Base-by-base conservation (phyloP, 371 early-diverging fungal genomes). In the Mucor plumbeus region DNA sequence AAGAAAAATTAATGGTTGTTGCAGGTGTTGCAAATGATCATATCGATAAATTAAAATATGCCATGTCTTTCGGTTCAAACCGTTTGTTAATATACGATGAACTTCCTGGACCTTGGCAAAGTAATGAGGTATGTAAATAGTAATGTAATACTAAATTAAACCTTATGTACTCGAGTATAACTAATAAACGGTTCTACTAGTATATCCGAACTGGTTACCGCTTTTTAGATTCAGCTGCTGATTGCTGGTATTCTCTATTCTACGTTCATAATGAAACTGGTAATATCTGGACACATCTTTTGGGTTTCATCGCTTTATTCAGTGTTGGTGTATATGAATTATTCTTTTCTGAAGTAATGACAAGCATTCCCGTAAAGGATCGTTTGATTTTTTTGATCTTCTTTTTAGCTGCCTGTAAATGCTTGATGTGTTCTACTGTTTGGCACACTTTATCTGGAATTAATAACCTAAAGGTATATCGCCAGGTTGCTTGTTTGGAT, bases 201-300 rank as follows among this genome's bases (percentile, higher is more conserved):
- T 78, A 78, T 69, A 90, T 90, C 64, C 79, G 73, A 65, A 78
- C 74, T 7, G 92, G 91, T 17, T 95, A 95, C 78, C 86, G 95
- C 72, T 88, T 70, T 83, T 87, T 81, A 71, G 82, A 72, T 63
- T 86, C 81, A 77, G 92, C 75, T 75, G 83, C 75, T 21, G 67
- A 58, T 82, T 95, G 95, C 70, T 70, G 91, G 56, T 75, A 80
- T 64, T 92, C 93, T 7, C 75, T 89, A 43, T 70, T 85, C 41
- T 93, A 91, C 74, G 26, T 91, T 33, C 94, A 94, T 73, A 95
- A 94, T 77, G 95, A 95, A 75, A 91, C 92, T 4, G 91, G 91
- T 50, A 95, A 94, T 76, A 90, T 95, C 54, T 88, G 88, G 75
- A 88, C 95, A 31, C 95, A 95, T 75, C 75, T 90, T n/a, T 26